Evolutionary conservation across 129 eudicot species (phyloP), one percentile per base, ranked within the genome.

Genomic region (Pittosporum tobira): DNA sequence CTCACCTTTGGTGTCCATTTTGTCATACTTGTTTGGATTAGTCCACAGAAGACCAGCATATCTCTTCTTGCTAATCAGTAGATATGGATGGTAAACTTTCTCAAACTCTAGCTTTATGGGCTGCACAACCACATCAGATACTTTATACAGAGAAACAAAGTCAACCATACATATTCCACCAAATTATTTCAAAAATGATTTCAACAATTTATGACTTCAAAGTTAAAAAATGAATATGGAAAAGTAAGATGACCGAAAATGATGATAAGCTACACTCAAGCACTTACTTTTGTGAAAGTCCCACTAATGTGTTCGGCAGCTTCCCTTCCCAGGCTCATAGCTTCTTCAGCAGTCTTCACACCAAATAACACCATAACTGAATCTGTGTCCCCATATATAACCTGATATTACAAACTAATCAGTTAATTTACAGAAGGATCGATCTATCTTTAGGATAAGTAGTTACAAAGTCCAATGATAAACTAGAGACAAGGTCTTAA

Each of bases 21-120:
- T 91, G 87, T 91, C 99, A 72, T 71, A 79, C 65, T 84, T 91
- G 62, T 50, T 73, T 26, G 89, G 94, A 62, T 91, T 91, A 71
- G 99, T 91, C 99, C 99, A 91, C 38, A 67, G 71, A 71, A 91
- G 96, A n/a, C 99, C 99, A 67, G 99, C 99, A 66, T 91, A 91
- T 71, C 99, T 83, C 88, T 91, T 91, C 85, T 91, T 91, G 83
- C 88, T 91, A 61, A 91, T 91, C 57, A 91, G 78, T 36, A 91
- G 74, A 75, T 91, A 91, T 21, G 99, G 99, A 77, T 65, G 83
- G 69, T 91, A 91, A 49, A 91, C 85, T 82, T 91, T 91, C 77
- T 91, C 99, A 75, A 91, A 91, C 81, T 91, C 99, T 19, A 91
- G 77, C 70, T 91, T 91, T 44, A 91, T 91, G 44, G 99, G 99